Evolutionary conservation across 2,329 filamentous ascomycete species (phyloP), one percentile per base, ranked within the genome.

Genomic region (Verticillium nonalfalfae): DNA sequence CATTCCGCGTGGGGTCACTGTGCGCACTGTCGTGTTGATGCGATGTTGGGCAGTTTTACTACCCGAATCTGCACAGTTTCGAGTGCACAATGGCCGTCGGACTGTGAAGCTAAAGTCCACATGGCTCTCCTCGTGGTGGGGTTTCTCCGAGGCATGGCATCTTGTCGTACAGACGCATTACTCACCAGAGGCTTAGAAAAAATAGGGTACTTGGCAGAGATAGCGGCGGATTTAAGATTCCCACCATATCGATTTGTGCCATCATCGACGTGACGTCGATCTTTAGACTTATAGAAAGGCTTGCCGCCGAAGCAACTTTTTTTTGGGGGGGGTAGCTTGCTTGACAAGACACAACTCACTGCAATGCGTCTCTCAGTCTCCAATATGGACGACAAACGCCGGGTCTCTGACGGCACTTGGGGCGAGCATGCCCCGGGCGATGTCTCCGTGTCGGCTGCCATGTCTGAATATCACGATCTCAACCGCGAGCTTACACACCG

Each of bases 391-490:
- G 45, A 13, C 61, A 13, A 31, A 40, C 39, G 36, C 14, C 57
- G 40, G n/a, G 50, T 60, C 13, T 59, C 60, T 10, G 68, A 69
- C 15, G 68, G 68, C 18, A 66, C 68, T 56, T 70, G 68, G 68
- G 68, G 68, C 10, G 68, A 70, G 33, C 64, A 64, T 13, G 62
- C 68, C 34, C 64, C 61, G 21, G 67, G 66, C 34, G 65, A 66
- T 21, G 63, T 64, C 34, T 64, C 50, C 58, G 63, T 35, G 59
- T 68, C 60, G 62, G 68, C 60, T 31, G 63, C 57, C 36, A 56
- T 56, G 59, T 63, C 64, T 7, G 68, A 66, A 34, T 70, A 65
- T 38, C 56, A 62, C 18, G 67, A 66, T 15, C 64, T 70, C 1
- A 67, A 68, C 39, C 65, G 62, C 14, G 68, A 70, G 59, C 62